Evolutionary conservation across 768 basidiomycete species (phyloP).

Genomic region (Russula compacta): DNA sequence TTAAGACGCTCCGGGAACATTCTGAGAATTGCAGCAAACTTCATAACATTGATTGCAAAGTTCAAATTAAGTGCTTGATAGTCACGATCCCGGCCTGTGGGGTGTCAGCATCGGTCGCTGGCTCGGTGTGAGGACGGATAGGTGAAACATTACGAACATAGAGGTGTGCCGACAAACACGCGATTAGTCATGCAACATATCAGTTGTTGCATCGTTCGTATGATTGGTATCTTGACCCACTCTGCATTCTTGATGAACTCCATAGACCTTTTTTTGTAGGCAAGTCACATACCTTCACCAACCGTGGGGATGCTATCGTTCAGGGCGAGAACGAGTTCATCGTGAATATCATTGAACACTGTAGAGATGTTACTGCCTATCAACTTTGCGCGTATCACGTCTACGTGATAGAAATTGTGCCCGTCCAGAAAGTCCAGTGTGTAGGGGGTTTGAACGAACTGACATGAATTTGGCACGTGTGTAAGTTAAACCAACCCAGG

Average conservation of each 20-base stretch:
- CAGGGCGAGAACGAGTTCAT: conserved; percentile 23
- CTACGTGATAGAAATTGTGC: conserved; percentile 21
- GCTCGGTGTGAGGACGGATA: not conserved
- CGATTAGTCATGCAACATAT: conserved; percentile 28
- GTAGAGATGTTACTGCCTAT: conserved; percentile 21
- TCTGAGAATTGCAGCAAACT: conserved; percentile 24
- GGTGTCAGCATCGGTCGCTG: not conserved
- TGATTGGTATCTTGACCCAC: conserved; percentile 22
- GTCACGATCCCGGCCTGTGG: conserved; percentile 26
- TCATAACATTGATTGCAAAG: conserved; percentile 29
- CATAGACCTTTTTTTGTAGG: not conserved
- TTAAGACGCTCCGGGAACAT: conserved; percentile 29
- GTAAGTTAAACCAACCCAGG: not conserved
- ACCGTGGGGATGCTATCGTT: conserved; percentile 26
- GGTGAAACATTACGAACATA: conserved; percentile 24
- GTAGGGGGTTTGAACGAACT: conserved; percentile 30
- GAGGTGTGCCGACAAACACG: conserved; percentile 29
- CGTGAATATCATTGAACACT: conserved; percentile 21
- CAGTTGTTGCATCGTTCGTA: conserved; percentile 23
- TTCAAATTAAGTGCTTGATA: conserved; percentile 26
- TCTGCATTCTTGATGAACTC: conserved; percentile 22
- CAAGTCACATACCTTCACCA: conserved; percentile 9
- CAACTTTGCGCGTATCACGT: conserved; percentile 23
- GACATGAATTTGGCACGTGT: not conserved
- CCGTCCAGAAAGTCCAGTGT: conserved; percentile 26